Base-by-base conservation (phyloP, 2,329 filamentous ascomycete species). In the Trichoderma afroharzianum region DNA sequence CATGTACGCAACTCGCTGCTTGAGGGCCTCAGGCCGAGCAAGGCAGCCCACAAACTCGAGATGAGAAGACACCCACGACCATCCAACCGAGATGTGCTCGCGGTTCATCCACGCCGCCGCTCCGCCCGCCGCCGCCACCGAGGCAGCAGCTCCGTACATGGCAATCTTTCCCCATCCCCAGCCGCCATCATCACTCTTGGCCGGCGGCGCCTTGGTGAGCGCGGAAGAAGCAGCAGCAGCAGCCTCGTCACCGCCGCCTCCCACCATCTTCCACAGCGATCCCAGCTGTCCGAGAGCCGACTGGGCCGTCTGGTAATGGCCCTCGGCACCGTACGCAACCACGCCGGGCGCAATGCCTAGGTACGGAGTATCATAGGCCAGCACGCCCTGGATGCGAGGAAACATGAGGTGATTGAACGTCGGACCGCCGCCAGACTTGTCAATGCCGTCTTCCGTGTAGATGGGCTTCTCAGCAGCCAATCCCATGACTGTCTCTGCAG, bases 361-460 rank as follows among this genome's bases (percentile, higher is more conserved):
- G 80, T 93, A 99, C 1, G 96, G 96, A 1, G 96, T 99, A 82
- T 98, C 95, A 79, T 98, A 97, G 64, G 95, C 93, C 62, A 98
- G 87, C 30, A 98, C 89, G 75, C 93, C 95, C 81, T 95, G 92
- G 74, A 98, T 90, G 80, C 94, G 95, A 1, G 95, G 95, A 80
- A 98, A 98, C 92, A 98, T 95, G 79, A 97, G 89, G 36, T 83
- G 82, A 77, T 88, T 91, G 72, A 88, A 83, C 24, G 80, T 72
- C 50, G 77, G 76, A 3, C 55, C 33, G 47, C 76, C 74, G 63
- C 81, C 77, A 1, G 76, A 71, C 74, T 83, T 82, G 33, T 81
- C 77, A 67, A 82, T 79, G 43, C 81, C 82, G 76, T 82, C 82
- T 72, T 83, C 80, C 43, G 84, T 83, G 74, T 85, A 83, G 74